phyloP scores from a whole-genome alignment of 1,284 basidiomycete species.

The Cryptococcus amylolentus region DNA sequence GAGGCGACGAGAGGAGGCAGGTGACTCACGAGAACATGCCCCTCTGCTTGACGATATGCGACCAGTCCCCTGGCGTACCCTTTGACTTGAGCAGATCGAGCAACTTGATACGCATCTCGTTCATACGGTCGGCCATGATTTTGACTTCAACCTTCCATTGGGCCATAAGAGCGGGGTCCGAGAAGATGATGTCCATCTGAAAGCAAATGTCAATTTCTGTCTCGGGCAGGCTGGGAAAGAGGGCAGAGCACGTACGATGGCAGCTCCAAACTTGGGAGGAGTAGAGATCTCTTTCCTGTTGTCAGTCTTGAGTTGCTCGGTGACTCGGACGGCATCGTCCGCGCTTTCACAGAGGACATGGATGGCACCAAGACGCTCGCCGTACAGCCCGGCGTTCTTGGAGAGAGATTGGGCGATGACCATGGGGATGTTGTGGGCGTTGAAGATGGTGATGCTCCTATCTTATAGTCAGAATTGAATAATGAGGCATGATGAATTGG shows the following conservation, averaged over 20 bases:
- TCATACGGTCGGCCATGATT: conserved; percentile 86
- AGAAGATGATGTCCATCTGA: conserved; percentile 50
- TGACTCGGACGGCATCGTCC: background rate
- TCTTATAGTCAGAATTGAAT: background rate
- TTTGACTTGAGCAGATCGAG: background rate
- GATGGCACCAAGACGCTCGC: conserved; percentile 81
- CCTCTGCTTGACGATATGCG: background rate
- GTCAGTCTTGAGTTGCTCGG: conserved; percentile 70
- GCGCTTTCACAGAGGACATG: conserved; percentile 61
- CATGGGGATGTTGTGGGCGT: background rate
- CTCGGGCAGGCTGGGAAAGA: background rate
- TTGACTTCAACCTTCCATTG: conserved; percentile 83
- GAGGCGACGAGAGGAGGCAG: background rate
- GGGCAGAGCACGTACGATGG: conserved; percentile 61
- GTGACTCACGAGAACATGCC: conserved; percentile 3
- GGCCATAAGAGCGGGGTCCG: conserved; percentile 65
- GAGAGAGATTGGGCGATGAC: conserved; percentile 58
- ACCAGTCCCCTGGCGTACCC: conserved; percentile 2
- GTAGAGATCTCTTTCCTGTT: conserved; percentile 91
- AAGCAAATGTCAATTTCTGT: background rate
- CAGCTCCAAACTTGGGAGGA: conserved; percentile 86
- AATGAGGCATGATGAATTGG: background rate
- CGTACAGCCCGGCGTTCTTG: conserved; percentile 92
- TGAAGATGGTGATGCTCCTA: background rate
- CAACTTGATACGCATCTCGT: conserved; percentile 64